Evolutionary conservation across 441 rosid genomes (phyloP).

Genomic region (Eruca vesicaria): DNA sequence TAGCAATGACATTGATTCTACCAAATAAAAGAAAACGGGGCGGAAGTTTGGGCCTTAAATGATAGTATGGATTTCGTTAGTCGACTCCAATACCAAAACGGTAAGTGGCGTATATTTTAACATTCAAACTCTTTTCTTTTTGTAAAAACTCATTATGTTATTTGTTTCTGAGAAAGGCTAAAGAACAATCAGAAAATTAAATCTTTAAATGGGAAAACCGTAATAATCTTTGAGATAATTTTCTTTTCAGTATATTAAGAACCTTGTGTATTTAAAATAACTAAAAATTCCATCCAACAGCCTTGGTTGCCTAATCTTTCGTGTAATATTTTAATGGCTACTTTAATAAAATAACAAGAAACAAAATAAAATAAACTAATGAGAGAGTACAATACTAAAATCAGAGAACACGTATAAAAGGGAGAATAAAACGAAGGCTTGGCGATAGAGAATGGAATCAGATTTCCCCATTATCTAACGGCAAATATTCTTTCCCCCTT

Average conservation of each 20-base stretch:
- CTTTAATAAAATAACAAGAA: neutral
- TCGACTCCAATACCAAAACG: neutral
- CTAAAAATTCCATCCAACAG: constrained; percentile 9
- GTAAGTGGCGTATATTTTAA: neutral
- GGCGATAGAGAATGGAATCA: constrained; percentile 56
- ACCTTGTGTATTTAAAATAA: neutral
- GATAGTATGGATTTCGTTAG: neutral
- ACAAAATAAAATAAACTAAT: neutral
- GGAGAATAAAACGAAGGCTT: constrained; percentile 39
- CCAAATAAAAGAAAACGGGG: neutral
- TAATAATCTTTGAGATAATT: neutral
- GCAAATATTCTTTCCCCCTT: constrained; percentile 28
- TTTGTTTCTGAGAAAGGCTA: too few relatives aligned
- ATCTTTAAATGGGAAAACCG: neutral
- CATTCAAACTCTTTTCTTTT: too few relatives aligned
- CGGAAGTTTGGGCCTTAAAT: constrained; percentile 1
- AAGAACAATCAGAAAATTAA: too few relatives aligned
- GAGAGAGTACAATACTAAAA: constrained; percentile 10
- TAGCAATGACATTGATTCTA: neutral
- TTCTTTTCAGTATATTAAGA: neutral
- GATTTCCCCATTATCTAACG: constrained; percentile 41
- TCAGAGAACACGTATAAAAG: constrained; percentile 8
- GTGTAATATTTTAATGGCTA: neutral
- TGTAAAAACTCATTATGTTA: too few relatives aligned
- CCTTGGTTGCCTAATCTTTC: constrained; percentile 2